Base-by-base conservation (phyloP, 83 land plant genomes). In the Thuja plicata region DNA sequence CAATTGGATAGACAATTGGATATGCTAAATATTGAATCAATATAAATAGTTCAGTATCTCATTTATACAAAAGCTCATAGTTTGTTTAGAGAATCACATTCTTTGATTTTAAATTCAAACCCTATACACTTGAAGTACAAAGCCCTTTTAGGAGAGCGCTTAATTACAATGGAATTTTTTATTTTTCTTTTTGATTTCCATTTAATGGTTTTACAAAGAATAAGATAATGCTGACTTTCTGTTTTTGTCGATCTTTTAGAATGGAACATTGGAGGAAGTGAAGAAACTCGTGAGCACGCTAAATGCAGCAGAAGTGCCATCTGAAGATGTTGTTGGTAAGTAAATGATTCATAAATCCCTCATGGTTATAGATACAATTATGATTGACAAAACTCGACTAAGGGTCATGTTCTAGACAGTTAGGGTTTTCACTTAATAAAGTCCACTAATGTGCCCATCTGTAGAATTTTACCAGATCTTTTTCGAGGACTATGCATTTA, bases 231-330 rank as follows among this genome's bases (percentile, higher is more conserved):
- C 54, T 77, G 16, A 77, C 91, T 79, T 60, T 86, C 43, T 86
- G 27, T 15, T 55, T 30, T 55, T 86, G 62, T 86, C 48, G 35
- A 17, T 40, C n/a, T 86, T 86, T 83, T 91, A 97, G 99, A 97
- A 97, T 93, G 99, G 99, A 62, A 96, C 98, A 12, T 85, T 92
- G 41, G 97, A 95, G 52, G 96, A 97, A 55, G 96, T 96, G 46
- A 97, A 97, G 90, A 96, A 96, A 90, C 96, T 97, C 76, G 94
- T 94, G 0, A 34, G 89, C 50, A 89, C 85, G 35, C 92, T 97
- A 80, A 97, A 97, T 88, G 91, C 88, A 27, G 97, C 95, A 85
- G 93, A 96, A 90, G 96, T 97, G 30, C 98, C 98, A 71, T 90
- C 95, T 1, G 89, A 88, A 48, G 98, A 96, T 89, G 96, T 91